Evolutionary conservation across 192 early-diverging fungal species (phyloP), one percentile per base, ranked within the genome.

Genomic region (Gigaspora rosea): DNA sequence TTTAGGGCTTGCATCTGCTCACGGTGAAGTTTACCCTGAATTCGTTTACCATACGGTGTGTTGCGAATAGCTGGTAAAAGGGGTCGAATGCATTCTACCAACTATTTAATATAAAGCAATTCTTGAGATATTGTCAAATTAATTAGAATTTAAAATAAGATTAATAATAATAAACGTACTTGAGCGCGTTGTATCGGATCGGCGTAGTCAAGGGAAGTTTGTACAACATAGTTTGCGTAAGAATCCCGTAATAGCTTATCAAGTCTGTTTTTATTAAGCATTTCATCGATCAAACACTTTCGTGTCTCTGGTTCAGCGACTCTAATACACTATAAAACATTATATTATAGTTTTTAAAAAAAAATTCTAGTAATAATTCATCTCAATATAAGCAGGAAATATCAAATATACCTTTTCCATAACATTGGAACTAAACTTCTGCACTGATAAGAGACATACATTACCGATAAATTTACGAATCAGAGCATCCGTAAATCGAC

Each of bases 341-440:
- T 33, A 51, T 76, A 18, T 11, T 56, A 47, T 62, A 20, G 9
- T 52, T 35, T 8, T n/a, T n/a, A n/a, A 8, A 11, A 6, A 4
- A 52, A 48, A 75, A 18, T 16, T 59, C 8, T 32, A 48, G 27
- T 20, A 9, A 49, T 49, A 32, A 41, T 46, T 50, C 7, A 59
- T 32, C 67, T 8, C 15, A 4, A 10, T 59, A 36, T 12, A 57
- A n/a, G 13, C 47, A 66, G 7, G 10, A 33, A 65, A 71, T 4
- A 50, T 35, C 1, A 49, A 54, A 27, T 27, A 1, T 84, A 91
- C 91, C 90, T 96, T 96, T 82, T 96, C 95, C 80, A 96, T 94
- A 49, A 95, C 95, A 79, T 96, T 96, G 56, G 93, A 94, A 77
- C 92, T 94, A 78, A 95, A 95, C 81, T 96, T 96, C 85, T 96